Evolutionary conservation across 139 green algal genomes (phyloP), one percentile per base, ranked within the genome.

Genomic region (Ettlia oleoabundans): DNA sequence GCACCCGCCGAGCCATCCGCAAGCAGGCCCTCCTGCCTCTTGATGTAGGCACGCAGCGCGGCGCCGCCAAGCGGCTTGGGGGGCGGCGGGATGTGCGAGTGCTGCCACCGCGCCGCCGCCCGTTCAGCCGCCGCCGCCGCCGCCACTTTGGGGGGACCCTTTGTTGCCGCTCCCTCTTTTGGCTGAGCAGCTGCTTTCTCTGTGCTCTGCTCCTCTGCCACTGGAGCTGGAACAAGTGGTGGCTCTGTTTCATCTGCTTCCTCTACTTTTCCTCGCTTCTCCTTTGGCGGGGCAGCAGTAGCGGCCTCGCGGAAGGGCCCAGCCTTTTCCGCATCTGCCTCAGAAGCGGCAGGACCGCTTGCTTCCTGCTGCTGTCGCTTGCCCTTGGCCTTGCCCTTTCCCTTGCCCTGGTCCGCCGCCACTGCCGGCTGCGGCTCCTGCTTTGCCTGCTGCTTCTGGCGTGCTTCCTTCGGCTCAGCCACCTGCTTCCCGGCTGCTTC

Each of bases 361-460:
- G n/a, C 35, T 47, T 80, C 30, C 76, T 82, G 40, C 61, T 70
- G 58, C 75, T 81, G 75, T 58, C 58, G 43, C 55, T n/a, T n/a
- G 5, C 5, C 55, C 15, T 58, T 15, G 13, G 47, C 15, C 47
- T 58, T 58, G 13, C 10, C 47, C 66, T 41, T 82, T 67, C 26
- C 76, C 58, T 52, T 75, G 55, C 18, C 52, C 26, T n/a, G n/a
- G n/a, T n/a, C 18, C 8, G 28, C 51, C 72, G 37, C 37, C 72
- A 1, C 33, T 26, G 33, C 37, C 63, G 15, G 32, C 32, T n/a
- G n/a, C n/a, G n/a, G 35, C 13, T n/a, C 28, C 75, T 79, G 53
- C 75, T 58, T 43, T 37, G 75, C 38, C 35, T 33, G 55, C 58
- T n/a, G 30, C 19, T 24, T 9, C 43, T 47, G n/a, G n/a, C n/a